Conservation (phyloP, 257 asterid genomes). For the Echites panduratus region DNA sequence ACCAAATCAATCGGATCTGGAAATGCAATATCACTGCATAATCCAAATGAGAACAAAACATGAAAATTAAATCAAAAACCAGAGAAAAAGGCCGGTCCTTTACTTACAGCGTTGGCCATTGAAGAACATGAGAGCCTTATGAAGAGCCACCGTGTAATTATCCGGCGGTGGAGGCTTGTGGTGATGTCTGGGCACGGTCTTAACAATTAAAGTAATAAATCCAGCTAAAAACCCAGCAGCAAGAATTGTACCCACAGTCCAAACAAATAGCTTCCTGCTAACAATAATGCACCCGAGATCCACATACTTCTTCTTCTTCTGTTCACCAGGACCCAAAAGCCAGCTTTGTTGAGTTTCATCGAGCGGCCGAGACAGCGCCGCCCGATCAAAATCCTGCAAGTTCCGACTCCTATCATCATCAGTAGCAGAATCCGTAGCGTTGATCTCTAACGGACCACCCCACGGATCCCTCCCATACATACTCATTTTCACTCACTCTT, state of each 20-base stretch:
- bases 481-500: slow-evolving; percentile 16
- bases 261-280: slow-evolving; percentile 77
- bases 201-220: slow-evolving; percentile 70
- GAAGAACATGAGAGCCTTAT: slow-evolving; percentile 89
- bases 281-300: slow-evolving; percentile 95
- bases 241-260: slow-evolving; percentile 72
- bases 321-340: slow-evolving; percentile 91
- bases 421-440: slow-evolving; percentile 88
- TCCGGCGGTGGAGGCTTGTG: slow-evolving; percentile 73
- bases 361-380: slow-evolving; percentile 83
- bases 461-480: slow-evolving; percentile 98
- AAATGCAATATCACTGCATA: neutral
- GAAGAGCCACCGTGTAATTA: slow-evolving; percentile 80
- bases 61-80: neutral
- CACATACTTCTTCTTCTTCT: slow-evolving; percentile 95
- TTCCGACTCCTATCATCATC: slow-evolving; percentile 96
- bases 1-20: slow-evolving; percentile 10
- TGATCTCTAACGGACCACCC: slow-evolving; percentile 97
- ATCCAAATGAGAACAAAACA: neutral
- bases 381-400: slow-evolving; percentile 77
- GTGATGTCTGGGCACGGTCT: slow-evolving; percentile 77
- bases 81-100: neutral
- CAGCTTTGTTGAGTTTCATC: slow-evolving; percentile 99
- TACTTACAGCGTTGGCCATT: slow-evolving; percentile 90
- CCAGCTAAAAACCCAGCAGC: slow-evolving; percentile 75